Conservation (phyloP, 257 asterid species). For the Datura wrightii region DNA sequence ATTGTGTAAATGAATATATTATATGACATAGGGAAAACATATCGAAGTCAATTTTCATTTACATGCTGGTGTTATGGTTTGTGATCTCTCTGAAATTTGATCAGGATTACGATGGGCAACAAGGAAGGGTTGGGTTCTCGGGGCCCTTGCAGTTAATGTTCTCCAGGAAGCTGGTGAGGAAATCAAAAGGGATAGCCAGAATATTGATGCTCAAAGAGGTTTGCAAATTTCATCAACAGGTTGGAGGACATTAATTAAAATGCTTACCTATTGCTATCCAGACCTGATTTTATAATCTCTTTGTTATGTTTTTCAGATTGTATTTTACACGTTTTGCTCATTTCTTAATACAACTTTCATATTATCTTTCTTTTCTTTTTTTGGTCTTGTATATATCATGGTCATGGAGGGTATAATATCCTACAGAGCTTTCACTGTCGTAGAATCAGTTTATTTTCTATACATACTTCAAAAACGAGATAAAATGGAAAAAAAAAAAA, state of each 20-base stretch:
- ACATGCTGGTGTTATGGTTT: background rate
- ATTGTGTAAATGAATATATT: background rate
- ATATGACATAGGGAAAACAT: background rate
- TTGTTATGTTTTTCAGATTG: background rate
- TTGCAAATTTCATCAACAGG: constrained; percentile 19
- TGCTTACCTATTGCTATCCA: constrained; percentile 15
- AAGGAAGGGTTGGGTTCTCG: constrained; percentile 55
- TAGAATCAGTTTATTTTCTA: background rate
- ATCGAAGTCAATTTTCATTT: background rate
- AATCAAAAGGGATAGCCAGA: background rate
- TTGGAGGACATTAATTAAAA: background rate
- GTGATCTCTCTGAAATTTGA: constrained; percentile 20
- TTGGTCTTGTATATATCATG: background rate
- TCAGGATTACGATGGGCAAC: constrained; percentile 54
- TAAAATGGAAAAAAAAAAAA: background rate
- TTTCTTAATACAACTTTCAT: background rate
- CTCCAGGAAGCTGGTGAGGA: no score
- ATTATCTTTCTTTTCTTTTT: background rate
- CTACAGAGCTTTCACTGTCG: background rate
- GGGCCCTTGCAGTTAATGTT: no score
- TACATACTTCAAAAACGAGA: background rate
- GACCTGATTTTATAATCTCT: background rate
- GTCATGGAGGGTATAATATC: background rate
- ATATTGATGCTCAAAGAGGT: constrained; percentile 24
- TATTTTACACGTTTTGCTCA: constrained; percentile 26